Percentiles rank a stretch among this genome's conserved stretches.
These are phyloP conservation scores for Styphnolobium japonicum DNA, from an alignment of 306 rosid genomes.

Conservation along the genomic window DNA sequence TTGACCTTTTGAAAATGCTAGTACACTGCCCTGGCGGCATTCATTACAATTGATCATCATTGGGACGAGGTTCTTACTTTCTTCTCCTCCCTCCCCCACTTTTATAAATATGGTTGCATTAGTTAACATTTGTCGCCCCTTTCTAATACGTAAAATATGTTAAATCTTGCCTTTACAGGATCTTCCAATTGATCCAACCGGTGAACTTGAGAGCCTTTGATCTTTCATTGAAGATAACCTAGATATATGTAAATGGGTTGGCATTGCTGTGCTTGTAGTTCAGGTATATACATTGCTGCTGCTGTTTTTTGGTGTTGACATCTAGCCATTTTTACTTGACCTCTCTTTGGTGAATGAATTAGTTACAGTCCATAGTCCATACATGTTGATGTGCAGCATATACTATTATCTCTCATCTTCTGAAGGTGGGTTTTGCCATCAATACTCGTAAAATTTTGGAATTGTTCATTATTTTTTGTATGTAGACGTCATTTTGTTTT, in stretches of 20 bases:
- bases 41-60: constrained; percentile 67
- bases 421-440: background rate
- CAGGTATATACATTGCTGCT: constrained; percentile 58
- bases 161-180: constrained; percentile 55
- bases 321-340: constrained; percentile 8
- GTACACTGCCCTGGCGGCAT: constrained; percentile 69
- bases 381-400: background rate
- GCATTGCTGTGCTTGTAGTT: constrained; percentile 54
- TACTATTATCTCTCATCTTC: background rate
- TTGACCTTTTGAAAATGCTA: constrained; percentile 37
- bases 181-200: constrained; percentile 85
- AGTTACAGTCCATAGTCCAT: background rate
- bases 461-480: background rate
- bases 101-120: background rate
- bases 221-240: constrained; percentile 65
- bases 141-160: constrained; percentile 1
- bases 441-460: background rate
- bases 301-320: constrained; percentile 3
- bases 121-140: constrained; percentile 9
- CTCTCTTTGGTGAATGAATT: background rate
- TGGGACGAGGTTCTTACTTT: constrained; percentile 69
- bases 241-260: constrained; percentile 80
- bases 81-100: background rate
- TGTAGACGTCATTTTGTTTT: background rate
- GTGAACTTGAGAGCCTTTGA: constrained; percentile 62